These are phyloP conservation scores for Wickerhamiella hasegawae DNA, from an alignment of 805 yeast genomes.

Conservation along the genomic window DNA sequence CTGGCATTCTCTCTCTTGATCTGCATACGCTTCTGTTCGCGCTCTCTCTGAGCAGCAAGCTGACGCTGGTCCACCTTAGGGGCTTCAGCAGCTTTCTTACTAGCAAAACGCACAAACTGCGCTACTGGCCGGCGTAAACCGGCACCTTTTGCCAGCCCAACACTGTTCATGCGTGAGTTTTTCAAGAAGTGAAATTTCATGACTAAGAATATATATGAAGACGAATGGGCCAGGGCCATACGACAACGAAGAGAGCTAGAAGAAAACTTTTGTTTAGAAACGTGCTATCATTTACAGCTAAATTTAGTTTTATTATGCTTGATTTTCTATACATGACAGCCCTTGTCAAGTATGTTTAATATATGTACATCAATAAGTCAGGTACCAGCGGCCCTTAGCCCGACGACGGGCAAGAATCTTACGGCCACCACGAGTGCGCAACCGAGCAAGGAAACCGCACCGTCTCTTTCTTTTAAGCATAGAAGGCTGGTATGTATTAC, in stretches of 20 bases:
- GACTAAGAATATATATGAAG: too few relatives aligned
- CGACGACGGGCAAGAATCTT: conserved; percentile 62
- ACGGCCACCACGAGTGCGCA: conserved; percentile 58
- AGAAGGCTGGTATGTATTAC: conserved; percentile 90
- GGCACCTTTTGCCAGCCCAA: too few relatives aligned
- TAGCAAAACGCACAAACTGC: conserved; percentile 5
- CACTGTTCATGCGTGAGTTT: too few relatives aligned
- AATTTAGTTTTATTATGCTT: too few relatives aligned
- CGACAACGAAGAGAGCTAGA: too few relatives aligned
- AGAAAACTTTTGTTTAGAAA: too few relatives aligned
- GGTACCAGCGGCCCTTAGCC: conserved; percentile 86
- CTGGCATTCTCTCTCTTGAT: conserved; percentile 16
- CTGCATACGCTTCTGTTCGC: conserved; percentile 19
- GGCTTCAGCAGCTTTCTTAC: conserved; percentile 6
- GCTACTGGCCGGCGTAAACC: neutral
- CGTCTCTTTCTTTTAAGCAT: conserved; percentile 80
- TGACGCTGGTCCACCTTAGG: conserved; percentile 20
- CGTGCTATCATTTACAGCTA: too few relatives aligned
- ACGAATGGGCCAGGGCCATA: too few relatives aligned
- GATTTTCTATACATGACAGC: too few relatives aligned
- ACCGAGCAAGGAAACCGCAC: conserved; percentile 76
- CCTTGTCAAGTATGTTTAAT: too few relatives aligned
- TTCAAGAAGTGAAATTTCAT: too few relatives aligned
- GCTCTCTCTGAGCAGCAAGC: conserved; percentile 21
- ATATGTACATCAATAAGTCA: conserved; percentile 43